phyloP scores from a whole-genome alignment of 1,284 basidiomycete genomes.

The Cutaneotrichosporon spelunceum region DNA sequence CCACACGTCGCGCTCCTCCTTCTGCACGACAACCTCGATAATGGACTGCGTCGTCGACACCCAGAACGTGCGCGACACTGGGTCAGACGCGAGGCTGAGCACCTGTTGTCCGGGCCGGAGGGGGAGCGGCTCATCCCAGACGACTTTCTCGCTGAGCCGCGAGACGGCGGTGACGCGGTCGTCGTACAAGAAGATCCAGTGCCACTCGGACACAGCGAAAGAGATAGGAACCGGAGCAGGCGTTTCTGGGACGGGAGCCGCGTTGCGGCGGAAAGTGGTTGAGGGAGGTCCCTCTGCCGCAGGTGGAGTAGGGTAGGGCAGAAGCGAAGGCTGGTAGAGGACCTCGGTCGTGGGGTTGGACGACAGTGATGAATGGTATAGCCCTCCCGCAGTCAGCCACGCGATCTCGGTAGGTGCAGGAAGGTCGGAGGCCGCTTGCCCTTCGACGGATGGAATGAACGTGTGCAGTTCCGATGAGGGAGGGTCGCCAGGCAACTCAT shows the following conservation, averaged over 20 bases:
- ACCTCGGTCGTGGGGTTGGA: conserved; percentile 37
- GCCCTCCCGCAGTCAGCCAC: conserved; percentile 86
- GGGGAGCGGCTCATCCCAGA: conserved; percentile 79
- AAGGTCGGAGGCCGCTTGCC: conserved; percentile 58
- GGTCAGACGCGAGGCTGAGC: conserved; percentile 72
- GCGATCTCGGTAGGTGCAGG: conserved; percentile 63
- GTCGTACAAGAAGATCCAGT: conserved; percentile 80
- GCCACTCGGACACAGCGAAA: conserved; percentile 84
- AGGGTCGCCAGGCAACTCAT: conserved; percentile 75
- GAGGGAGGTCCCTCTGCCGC: conserved; percentile 54
- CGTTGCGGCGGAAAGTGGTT: conserved; percentile 46
- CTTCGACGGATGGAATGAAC: conserved; percentile 63
- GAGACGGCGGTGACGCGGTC: conserved; percentile 77
- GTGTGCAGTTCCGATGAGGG: conserved; percentile 73
- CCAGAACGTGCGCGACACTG: conserved; percentile 88
- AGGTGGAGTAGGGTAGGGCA: conserved; percentile 61
- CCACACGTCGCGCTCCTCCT: conserved; percentile 95
- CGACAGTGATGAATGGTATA: conserved; percentile 68
- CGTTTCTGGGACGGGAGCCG: conserved; percentile 36
- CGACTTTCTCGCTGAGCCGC: conserved; percentile 72
- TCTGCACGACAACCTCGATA: conserved; percentile 79
- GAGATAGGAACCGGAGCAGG: conserved; percentile 60
- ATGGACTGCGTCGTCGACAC: conserved; percentile 85
- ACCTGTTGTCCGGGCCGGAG: conserved; percentile 66
- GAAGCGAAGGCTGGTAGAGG: conserved; percentile 36